Conservation (phyloP, 305 asterid genomes). For the Fraxinus sp. region DNA sequence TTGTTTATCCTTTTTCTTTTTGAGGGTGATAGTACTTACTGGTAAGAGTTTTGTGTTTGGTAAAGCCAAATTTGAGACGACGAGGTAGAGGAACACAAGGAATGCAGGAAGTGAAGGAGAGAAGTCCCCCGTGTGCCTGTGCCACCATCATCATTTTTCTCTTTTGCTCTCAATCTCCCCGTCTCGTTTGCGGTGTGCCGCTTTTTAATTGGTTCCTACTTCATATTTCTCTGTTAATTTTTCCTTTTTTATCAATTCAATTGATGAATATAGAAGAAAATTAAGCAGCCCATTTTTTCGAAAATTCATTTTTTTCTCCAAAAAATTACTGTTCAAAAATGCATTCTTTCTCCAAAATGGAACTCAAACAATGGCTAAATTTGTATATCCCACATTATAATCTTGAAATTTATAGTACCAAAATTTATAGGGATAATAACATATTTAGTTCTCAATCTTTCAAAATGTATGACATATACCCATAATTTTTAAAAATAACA, state of each 20-base stretch:
- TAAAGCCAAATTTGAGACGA: conserved; percentile 31
- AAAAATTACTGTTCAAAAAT: too few species aligned
- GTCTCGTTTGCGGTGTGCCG: conserved; percentile 8
- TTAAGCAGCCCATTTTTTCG: too few species aligned
- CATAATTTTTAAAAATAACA: neutral
- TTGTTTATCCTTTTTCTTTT: neutral
- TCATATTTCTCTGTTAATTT: neutral
- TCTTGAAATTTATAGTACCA: too few species aligned
- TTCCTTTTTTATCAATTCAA: neutral
- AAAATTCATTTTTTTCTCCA: too few species aligned
- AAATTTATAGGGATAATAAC: neutral
- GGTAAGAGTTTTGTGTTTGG: conserved; percentile 33
- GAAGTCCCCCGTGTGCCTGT: conserved; percentile 32
- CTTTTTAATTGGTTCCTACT: conserved; percentile 34
- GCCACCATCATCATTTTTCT: conserved; percentile 31
- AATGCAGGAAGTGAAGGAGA: conserved; percentile 45
- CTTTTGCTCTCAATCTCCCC: neutral
- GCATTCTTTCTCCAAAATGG: too few species aligned
- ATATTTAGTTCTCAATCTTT: neutral
- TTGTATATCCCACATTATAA: too few species aligned
- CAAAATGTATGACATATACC: neutral
- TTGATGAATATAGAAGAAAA: neutral
- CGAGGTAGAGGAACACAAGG: conserved; percentile 32
- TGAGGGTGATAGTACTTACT: conserved; percentile 34
- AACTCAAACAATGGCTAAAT: too few species aligned